Evolutionary conservation across 805 yeast species (phyloP).

Genomic region (Candida silvatica): DNA sequence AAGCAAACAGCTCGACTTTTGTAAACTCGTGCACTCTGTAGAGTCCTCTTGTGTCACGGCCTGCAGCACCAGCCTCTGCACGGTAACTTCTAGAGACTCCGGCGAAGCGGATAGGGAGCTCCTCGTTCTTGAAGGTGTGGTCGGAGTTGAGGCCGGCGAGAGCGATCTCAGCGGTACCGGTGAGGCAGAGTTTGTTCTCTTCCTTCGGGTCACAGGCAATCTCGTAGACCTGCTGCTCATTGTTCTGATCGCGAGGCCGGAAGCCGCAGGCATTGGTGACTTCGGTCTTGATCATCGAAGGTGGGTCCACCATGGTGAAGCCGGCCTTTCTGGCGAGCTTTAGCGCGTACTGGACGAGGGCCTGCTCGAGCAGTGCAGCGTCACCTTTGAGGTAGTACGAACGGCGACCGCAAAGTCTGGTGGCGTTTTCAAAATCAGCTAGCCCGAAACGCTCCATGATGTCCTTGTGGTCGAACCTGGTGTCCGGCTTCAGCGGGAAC

Average conservation of each 20-base stretch:
- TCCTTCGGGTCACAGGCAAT: conserved; percentile 25
- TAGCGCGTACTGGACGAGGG: conserved; percentile 73
- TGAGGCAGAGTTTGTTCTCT: conserved; percentile 44
- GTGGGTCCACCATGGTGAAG: conserved; percentile 69
- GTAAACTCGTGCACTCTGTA: conserved; percentile 96
- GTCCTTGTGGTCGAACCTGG: conserved; percentile 47
- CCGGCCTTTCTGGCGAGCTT: conserved; percentile 57
- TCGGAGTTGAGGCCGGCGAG: conserved; percentile 72
- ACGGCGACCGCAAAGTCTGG: conserved; percentile 73
- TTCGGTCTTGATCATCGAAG: conserved; percentile 74
- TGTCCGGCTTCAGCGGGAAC: conserved; percentile 13
- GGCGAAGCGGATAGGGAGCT: conserved; percentile 52
- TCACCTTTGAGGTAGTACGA: conserved; percentile 82
- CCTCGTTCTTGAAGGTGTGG: conserved; percentile 15
- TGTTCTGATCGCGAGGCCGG: conserved; percentile 81
- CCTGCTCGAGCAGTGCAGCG: conserved; percentile 86
- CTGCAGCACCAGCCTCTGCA: conserved; percentile 97
- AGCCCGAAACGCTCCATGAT: conserved; percentile 65
- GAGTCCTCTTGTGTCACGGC: conserved; percentile 83
- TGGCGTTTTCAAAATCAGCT: conserved; percentile 63
- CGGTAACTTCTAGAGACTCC: conserved; percentile 85
- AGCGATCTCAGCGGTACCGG: conserved; percentile 96
- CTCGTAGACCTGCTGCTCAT: conserved; percentile 78
- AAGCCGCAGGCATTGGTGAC: conserved; percentile 88
- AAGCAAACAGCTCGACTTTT: conserved; percentile 83